Evolutionary conservation across 192 early-diverging fungal species (phyloP), one percentile per base, ranked within the genome.

Genomic region (Umbelopsis sp.): DNA sequence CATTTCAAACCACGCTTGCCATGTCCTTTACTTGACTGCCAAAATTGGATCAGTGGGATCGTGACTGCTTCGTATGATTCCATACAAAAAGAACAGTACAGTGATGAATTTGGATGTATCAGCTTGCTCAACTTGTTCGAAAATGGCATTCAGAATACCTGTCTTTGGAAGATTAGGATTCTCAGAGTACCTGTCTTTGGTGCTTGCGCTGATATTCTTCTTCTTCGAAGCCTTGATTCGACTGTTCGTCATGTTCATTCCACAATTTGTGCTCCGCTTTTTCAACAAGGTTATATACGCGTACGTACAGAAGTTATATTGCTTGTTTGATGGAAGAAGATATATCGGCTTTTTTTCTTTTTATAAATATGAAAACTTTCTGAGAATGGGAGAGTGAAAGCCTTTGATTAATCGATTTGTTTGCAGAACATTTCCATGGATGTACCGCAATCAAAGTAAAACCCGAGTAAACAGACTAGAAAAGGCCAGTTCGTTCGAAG

Each of bases 181-280:
- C 31, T 16, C 56, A 62, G 88, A 88, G 70, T 88, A 90, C 76
- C 82, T 81, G 71, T 82, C 85, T 49, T 70, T 90, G 77, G 67
- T 84, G n/a, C 72, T 89, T 32, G 87, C 89, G 12, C 75, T 87
- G 32, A 69, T 84, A 72, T 80, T 92, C 54, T 84, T 93, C 34
- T 74, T 93, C 10, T 69, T 88, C 34, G 93, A 94, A 78, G 84
- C 86, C 67, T 38, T 92, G 4, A 67, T 94, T 66, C 84, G 93
- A 24, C 69, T 94, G 38, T 80, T 93, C 65, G 80, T 90, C 44
- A 77, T 90, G 36, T 80, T 91, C 47, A 81, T 92, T n/a, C 88
- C 89, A 25, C 52, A 82, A 41, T 77, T 84, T 16, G 66, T 84
- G 32, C 75, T 89, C 22, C 84, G 88, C 51, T 65, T 49, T 34